These are phyloP conservation scores for Ophiocytium majus DNA, from an alignment of 352 stramenopile genomes.

Conservation along the genomic window DNA sequence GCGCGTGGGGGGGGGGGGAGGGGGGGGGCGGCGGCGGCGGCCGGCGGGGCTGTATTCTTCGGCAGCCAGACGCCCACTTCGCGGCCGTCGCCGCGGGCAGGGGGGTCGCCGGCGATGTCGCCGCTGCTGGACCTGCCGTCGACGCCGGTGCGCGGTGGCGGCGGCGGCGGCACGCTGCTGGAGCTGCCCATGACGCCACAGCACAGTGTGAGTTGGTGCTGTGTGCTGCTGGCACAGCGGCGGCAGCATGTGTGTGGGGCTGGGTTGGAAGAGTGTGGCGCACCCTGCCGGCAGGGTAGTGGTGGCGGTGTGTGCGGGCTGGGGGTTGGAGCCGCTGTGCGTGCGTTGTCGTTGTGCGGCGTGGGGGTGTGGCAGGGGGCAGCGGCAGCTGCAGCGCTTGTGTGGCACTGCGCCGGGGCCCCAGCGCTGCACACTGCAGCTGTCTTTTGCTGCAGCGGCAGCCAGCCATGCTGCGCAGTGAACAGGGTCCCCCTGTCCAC, in stretches of 20 bases:
- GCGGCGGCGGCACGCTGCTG: neutral
- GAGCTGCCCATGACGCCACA: neutral
- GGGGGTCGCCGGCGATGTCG: neutral
- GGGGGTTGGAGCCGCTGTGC: neutral
- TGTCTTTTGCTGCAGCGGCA: too few relatives aligned
- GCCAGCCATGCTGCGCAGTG: too few relatives aligned
- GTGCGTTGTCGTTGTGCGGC: neutral
- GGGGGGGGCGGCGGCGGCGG: neutral
- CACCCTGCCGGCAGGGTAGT: neutral
- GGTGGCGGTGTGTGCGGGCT: neutral
- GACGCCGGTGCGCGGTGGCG: neutral
- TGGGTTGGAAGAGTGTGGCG: neutral
- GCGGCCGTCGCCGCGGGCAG: neutral
- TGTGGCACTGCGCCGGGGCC: too few relatives aligned
- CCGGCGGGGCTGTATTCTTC: neutral
- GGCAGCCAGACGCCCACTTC: too few relatives aligned
- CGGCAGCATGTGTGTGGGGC: neutral
- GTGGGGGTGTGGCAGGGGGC: neutral
- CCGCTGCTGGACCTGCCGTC: conserved; percentile 1
- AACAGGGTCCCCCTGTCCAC: too few relatives aligned
- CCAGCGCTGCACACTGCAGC: too few relatives aligned
- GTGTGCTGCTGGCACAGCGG: too few relatives aligned
- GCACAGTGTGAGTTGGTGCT: neutral
- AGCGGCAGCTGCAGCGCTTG: too few relatives aligned
- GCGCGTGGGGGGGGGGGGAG: neutral